Base-by-base conservation (phyloP, 805 yeast species). In the Ogataea allantospora region DNA sequence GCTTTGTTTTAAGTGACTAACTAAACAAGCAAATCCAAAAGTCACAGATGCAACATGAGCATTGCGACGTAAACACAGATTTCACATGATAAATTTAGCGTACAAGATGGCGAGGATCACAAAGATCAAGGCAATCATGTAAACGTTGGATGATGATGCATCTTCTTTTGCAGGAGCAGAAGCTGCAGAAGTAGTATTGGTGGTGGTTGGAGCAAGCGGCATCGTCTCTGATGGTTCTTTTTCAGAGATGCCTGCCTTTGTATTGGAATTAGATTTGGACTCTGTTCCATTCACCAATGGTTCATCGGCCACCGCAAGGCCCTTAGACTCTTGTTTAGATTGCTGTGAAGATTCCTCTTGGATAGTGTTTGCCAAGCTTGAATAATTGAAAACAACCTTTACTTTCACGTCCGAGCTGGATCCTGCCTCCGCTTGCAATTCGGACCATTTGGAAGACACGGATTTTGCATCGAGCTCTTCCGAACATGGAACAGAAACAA, bases 401-500 rank as follows among this genome's bases (percentile, higher is more conserved):
- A 60, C 50, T 42, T 59, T 60, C n/a, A 48, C 43, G 21, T 60
- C 61, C 5, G 57, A 30, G 7, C 50, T 41, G 11, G 53, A 43
- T 21, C 52, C 55, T 6, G 57, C 50, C 77, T 77, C 66, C 78
- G 83, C 66, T 75, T 83, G 53, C 58, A 88, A 71, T 38, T 73
- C 67, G n/a, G 83, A 56, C 96, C 96, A 88, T 53, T 75, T 65
- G 33, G 80, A 82, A 33, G 86, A 75, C 34, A 86, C 69, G 18
- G 73, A 55, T 28, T 74, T 67, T 35, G 77, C 79, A 44, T 73
- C 73, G 44, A 76, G 61, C 40, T 71, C 75, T 36, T 68, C 63
- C 12, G 83, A 79, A 44, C 88, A 77, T 32, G 96, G 95, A 48
- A 88, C 73, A 18, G 95, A 78, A 51, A 89, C 89, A 43, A 93